phyloP scores from a whole-genome alignment of 805 yeast genomes.

The Saccharomycopsis vini region DNA sequence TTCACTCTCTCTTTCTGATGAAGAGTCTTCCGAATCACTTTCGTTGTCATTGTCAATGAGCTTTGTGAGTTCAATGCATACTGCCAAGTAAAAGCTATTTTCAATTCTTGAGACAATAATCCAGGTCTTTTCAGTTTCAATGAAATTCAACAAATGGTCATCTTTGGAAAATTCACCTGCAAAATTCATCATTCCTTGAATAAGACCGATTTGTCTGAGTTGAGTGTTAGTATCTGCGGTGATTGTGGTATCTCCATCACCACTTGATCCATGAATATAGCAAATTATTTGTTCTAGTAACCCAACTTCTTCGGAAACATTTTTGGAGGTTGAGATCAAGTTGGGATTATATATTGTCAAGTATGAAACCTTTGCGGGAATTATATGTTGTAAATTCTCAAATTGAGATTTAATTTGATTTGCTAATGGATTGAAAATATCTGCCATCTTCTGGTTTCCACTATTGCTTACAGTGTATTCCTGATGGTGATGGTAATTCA shows the following conservation, averaged over 20 bases:
- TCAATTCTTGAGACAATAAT: constrained; percentile 13
- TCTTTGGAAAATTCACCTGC: constrained; percentile 12
- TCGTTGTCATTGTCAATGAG: constrained; percentile 11
- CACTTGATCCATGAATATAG: constrained; percentile 2
- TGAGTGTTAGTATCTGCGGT: constrained; percentile 2
- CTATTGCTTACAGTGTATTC: too few relatives aligned
- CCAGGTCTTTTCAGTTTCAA: constrained; percentile 18
- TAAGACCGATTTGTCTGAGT: constrained; percentile 16
- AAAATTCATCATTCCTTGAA: constrained; percentile 17
- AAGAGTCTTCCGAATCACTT: not conserved
- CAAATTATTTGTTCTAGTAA: constrained; percentile 16
- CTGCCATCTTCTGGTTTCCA: constrained; percentile 2
- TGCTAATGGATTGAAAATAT: constrained; percentile 5
- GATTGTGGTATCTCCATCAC: not conserved
- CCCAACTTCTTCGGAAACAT: constrained; percentile 11
- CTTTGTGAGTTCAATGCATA: constrained; percentile 14
- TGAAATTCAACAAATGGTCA: constrained; percentile 2
- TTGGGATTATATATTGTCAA: constrained; percentile 15
- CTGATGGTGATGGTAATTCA: too few relatives aligned
- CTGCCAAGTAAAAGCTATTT: constrained; percentile 10
- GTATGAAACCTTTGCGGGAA: constrained; percentile 15
- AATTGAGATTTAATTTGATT: constrained; percentile 1
- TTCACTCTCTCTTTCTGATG: not conserved
- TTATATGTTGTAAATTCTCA: constrained; percentile 10
- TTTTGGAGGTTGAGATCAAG: constrained; percentile 2